phyloP scores from a whole-genome alignment of 768 basidiomycete species.

The Boletus subcaerulescens region DNA sequence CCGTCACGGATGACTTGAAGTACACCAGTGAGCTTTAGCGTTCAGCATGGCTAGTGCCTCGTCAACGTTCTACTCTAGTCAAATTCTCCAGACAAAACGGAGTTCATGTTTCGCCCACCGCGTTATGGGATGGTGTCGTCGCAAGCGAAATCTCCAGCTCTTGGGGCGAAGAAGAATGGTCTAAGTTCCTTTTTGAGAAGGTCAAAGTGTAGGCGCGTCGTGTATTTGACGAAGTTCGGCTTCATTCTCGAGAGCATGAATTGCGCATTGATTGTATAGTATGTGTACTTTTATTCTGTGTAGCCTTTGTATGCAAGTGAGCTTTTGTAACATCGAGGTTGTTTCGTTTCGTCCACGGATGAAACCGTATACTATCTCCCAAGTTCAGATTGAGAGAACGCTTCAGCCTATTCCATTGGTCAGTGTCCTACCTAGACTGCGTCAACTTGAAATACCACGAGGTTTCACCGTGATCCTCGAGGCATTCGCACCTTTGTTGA shows the following conservation, averaged over 20 bases:
- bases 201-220: conserved; percentile 37
- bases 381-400: too few relatives aligned
- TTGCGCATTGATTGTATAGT: not conserved
- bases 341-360: too few relatives aligned
- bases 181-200: conserved; percentile 63
- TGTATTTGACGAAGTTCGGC: not conserved
- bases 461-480: too few relatives aligned
- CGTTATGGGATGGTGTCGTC: conserved; percentile 72
- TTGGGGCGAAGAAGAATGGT: conserved; percentile 84
- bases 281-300: not conserved
- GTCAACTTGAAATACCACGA: too few relatives aligned
- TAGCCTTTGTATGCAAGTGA: not conserved
- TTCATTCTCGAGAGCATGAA: not conserved
- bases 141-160: conserved; percentile 73
- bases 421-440: too few relatives aligned
- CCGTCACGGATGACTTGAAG: conserved; percentile 82
- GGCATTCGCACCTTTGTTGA: too few relatives aligned
- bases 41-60: not conserved
- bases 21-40: conserved; percentile 63
- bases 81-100: conserved; percentile 90
- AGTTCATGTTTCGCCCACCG: conserved; percentile 87
- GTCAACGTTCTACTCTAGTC: conserved; percentile 45
- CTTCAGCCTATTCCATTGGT: too few relatives aligned
- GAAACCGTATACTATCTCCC: too few relatives aligned
- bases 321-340: too few relatives aligned